phyloP scores from a whole-genome alignment of 768 basidiomycete species.

The Termitomyces sp. region DNA sequence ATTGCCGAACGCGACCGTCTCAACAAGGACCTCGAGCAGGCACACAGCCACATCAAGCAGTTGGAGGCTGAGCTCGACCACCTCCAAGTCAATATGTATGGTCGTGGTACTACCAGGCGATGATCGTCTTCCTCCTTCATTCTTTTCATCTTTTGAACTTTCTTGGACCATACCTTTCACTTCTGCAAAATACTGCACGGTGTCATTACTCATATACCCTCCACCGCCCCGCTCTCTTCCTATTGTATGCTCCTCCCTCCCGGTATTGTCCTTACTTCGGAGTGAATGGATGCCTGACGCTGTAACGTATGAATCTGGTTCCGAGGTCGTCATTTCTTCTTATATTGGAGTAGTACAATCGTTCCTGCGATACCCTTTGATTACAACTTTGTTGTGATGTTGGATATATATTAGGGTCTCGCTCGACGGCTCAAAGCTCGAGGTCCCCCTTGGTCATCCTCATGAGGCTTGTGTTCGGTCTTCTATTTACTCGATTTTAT shows the following conservation, averaged over 20 bases:
- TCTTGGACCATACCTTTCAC: conserved; percentile 19
- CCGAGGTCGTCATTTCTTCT: conserved; percentile 8
- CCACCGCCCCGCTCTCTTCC: not conserved
- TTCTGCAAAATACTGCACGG: conserved; percentile 17
- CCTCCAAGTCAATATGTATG: conserved; percentile 76
- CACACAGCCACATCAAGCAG: conserved; percentile 88
- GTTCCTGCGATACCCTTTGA: conserved; percentile 12
- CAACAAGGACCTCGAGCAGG: conserved; percentile 97
- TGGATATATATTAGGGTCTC: not conserved
- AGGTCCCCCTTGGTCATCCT: not conserved
- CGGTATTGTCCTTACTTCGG: conserved; percentile 6
- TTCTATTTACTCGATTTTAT: no score
- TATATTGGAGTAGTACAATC: conserved; percentile 17
- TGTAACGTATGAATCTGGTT: conserved; percentile 11
- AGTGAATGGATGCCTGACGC: conserved; percentile 10
- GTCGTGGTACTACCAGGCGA: conserved; percentile 69
- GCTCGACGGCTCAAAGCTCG: not conserved
- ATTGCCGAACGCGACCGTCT: conserved; percentile 97
- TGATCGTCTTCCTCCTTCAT: conserved; percentile 29
- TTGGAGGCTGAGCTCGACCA: conserved; percentile 90
- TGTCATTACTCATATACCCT: conserved; percentile 13
- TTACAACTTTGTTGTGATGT: not conserved
- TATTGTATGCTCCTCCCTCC: conserved; percentile 3
- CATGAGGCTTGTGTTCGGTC: not conserved
- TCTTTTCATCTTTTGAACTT: conserved; percentile 6